phyloP scores from a whole-genome alignment of 805 yeast genomes.

The Candida sanyiensis region DNA sequence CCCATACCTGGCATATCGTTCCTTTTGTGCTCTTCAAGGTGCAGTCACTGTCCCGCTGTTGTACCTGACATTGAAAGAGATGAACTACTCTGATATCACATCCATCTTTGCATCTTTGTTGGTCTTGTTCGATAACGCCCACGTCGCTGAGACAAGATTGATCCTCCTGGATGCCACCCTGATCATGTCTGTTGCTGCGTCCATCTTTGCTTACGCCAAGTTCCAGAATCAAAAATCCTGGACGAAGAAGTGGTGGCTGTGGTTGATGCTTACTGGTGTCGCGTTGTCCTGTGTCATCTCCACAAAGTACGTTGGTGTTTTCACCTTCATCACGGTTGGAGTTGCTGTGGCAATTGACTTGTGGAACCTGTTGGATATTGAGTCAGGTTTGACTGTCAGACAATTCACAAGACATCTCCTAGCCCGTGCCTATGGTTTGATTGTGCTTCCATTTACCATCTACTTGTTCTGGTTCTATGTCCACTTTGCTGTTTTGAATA shows the following conservation, averaged over 20 bases:
- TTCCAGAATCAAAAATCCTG: conserved; percentile 71
- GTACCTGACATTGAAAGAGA: conserved; percentile 79
- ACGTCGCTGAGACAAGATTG: conserved; percentile 82
- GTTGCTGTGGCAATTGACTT: conserved; percentile 77
- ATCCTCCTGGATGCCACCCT: conserved; percentile 89
- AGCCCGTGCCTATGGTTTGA: conserved; percentile 65
- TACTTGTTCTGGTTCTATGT: conserved; percentile 88
- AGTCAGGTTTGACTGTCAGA: conserved; percentile 54
- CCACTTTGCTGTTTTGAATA: conserved; percentile 75
- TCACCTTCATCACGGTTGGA: conserved; percentile 86
- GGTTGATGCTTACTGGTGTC: conserved; percentile 82
- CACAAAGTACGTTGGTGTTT: conserved; percentile 93
- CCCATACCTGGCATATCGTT: conserved; percentile 81
- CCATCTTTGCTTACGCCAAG: conserved; percentile 72
- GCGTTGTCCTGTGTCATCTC: conserved; percentile 87
- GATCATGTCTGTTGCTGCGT: conserved; percentile 73
- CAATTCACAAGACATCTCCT: conserved; percentile 62
- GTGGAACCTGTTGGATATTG: conserved; percentile 79
- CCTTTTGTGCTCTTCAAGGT: conserved; percentile 76
- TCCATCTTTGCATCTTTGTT: conserved; percentile 70
- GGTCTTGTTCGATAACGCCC: conserved; percentile 86
- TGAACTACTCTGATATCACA: conserved; percentile 73
- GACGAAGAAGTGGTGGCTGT: conserved; percentile 70
- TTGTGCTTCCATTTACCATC: conserved; percentile 74
- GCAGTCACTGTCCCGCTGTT: conserved; percentile 76